phyloP scores from a whole-genome alignment of 2,329 filamentous ascomycete genomes.

The Alternaria brassicicola region DNA sequence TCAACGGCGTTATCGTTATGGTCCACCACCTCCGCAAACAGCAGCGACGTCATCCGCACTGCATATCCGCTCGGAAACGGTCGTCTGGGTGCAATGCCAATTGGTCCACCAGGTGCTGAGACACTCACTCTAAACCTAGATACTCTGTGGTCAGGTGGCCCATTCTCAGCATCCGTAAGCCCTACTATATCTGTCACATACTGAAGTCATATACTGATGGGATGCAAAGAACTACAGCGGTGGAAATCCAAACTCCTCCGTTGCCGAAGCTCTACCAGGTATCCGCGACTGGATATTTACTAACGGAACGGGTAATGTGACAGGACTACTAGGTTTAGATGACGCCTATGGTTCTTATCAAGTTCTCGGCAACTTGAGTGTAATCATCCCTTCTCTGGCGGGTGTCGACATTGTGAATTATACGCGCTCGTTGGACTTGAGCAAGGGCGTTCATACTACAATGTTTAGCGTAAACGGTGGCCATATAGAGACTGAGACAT shows the following conservation, averaged over 20 bases:
- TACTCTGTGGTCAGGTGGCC: constrained; percentile 58
- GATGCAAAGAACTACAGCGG: constrained; percentile 52
- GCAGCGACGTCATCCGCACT: constrained; percentile 30
- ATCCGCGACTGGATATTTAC: constrained; percentile 57
- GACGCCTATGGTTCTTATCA: constrained; percentile 55
- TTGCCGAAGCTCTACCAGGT: constrained; percentile 47
- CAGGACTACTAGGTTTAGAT: constrained; percentile 47
- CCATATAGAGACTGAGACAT: constrained; percentile 47
- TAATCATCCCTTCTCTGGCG: constrained; percentile 45
- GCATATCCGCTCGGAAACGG: constrained; percentile 59
- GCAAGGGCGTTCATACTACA: constrained; percentile 50
- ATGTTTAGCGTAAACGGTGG: constrained; percentile 36
- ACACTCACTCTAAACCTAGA: constrained; percentile 57
- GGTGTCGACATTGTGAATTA: constrained; percentile 33
- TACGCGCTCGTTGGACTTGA: constrained; percentile 53
- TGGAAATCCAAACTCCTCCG: constrained; percentile 52
- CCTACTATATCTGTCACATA: accelerated
- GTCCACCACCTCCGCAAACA: constrained; percentile 25
- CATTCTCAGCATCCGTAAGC: constrained; percentile 53
- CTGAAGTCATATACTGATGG: not conserved
- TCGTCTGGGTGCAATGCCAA: constrained; percentile 54
- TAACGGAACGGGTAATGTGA: constrained; percentile 56
- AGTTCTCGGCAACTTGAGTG: constrained; percentile 56
- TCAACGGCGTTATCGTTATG: constrained; percentile 27
- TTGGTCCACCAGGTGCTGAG: constrained; percentile 53